Base-by-base conservation (phyloP, 2,329 filamentous ascomycete genomes). In the Ceratocystis lukuohia region DNA sequence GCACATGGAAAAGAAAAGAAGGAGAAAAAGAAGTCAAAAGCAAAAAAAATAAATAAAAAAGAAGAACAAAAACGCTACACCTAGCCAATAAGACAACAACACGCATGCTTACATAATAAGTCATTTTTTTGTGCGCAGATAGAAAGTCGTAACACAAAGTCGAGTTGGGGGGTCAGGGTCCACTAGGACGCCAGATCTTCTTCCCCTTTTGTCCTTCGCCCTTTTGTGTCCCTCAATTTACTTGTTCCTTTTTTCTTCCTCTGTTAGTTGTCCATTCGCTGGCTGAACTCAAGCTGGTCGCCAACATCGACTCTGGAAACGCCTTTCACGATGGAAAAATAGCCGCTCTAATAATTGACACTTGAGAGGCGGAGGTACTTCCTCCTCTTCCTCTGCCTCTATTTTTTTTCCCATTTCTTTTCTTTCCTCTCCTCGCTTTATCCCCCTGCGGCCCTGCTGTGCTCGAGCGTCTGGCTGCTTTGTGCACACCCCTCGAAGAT, bases 391-490 rank as follows among this genome's bases (percentile, higher is more conserved):
- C n/a, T 57, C 28, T 25, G 12, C 12, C 22, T 57, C 22, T 56
- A 25, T 57, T 33, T 15, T 30, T n/a, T 22, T 20, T 10, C 12
- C 5, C 15, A 17, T n/a, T 17, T 33, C 3, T 57, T 33, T 30
- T 8, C 50, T 57, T 12, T 25, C 28, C 20, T 48, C 15, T 48
- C n/a, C 45, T 48, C 45, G 45, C 33, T 37, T 37, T 37, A 37
- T 37, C 33, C 33, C 33, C 33, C 33, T 37, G 33, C 46, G 17
- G 17, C 46, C 46, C 46, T 50, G 46, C 46, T 50, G 53, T n/a
- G 53, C 53, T 30, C 53, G 53, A 57, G 53, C 53, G 28, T 30
- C 53, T n/a, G 12, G 53, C 10, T 57, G 53, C 53, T 57, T 57
- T 57, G 53, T 57, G 53, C 53, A 57, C 53, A 57, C 25, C 53